These are phyloP conservation scores for Pelargonium hybrid DNA, from an alignment of 441 rosid genomes.

Conservation along the genomic window DNA sequence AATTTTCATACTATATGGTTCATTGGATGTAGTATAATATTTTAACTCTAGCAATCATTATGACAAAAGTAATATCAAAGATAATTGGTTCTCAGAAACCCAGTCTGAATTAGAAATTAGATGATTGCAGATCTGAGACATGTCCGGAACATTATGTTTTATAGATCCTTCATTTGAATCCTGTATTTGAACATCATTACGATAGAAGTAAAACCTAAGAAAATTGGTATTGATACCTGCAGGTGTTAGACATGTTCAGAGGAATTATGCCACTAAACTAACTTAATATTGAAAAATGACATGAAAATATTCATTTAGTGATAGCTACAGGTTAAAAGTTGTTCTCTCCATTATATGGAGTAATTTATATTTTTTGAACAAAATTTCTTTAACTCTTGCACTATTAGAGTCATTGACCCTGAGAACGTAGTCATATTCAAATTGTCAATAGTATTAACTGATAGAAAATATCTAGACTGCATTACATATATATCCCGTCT, in stretches of 20 bases:
- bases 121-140: neutral
- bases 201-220: neutral
- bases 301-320: neutral
- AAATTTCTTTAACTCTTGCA: neutral
- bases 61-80: neutral
- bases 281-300: neutral
- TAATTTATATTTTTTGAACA: neutral
- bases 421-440: neutral
- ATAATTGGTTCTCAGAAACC: neutral
- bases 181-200: neutral
- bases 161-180: neutral
- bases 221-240: neutral
- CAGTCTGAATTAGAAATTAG: neutral
- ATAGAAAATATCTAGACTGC: neutral
- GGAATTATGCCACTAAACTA: neutral
- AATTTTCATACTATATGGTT: neutral
- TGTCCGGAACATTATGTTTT: neutral
- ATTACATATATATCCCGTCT: neutral
- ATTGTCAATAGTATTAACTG: neutral
- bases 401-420: neutral
- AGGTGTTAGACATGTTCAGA: neutral
- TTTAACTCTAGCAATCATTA: neutral
- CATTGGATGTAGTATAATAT: neutral
- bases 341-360: neutral
- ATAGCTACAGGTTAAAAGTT: neutral